Percentiles rank a stretch among this genome's conserved stretches.
phyloP scores from a whole-genome alignment of 164 flowering plant species.

The Umbellularia californica region DNA sequence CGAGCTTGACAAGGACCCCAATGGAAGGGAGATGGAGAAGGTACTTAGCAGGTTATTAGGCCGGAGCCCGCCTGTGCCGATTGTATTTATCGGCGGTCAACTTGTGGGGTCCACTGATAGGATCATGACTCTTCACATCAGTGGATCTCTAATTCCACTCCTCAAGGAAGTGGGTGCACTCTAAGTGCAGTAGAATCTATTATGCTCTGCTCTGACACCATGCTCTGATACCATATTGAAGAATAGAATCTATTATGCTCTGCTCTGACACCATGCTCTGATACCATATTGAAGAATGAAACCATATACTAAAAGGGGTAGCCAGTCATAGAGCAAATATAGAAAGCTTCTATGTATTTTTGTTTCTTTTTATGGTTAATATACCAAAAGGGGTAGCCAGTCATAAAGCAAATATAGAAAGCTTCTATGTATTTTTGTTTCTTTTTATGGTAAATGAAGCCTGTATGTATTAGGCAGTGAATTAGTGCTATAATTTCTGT shows the following conservation, averaged over 20 bases:
- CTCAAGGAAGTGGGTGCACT: constrained; percentile 4
- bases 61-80: constrained; percentile 6
- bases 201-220: too few species aligned
- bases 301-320: neutral
- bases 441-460: too few species aligned
- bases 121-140: constrained; percentile 8
- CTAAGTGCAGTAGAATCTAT: neutral
- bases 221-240: neutral
- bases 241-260: neutral
- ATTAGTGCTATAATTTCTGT: too few species aligned
- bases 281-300: neutral
- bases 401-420: too few species aligned
- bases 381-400: too few species aligned
- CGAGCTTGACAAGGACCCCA: constrained; percentile 7
- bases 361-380: too few species aligned
- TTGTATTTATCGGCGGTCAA: constrained; percentile 9
- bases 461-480: too few species aligned
- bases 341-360: too few species aligned
- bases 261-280: too few species aligned
- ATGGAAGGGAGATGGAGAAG: constrained; percentile 7
- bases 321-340: too few species aligned
- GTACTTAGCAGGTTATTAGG: constrained; percentile 5
- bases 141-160: constrained; percentile 4
- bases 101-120: constrained; percentile 8
- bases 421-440: too few species aligned